A percentile compares a stretch with the other conserved stretches of the same genome.
phyloP scores from a whole-genome alignment of 139 green algal species.

The Chlorella sp. region DNA sequence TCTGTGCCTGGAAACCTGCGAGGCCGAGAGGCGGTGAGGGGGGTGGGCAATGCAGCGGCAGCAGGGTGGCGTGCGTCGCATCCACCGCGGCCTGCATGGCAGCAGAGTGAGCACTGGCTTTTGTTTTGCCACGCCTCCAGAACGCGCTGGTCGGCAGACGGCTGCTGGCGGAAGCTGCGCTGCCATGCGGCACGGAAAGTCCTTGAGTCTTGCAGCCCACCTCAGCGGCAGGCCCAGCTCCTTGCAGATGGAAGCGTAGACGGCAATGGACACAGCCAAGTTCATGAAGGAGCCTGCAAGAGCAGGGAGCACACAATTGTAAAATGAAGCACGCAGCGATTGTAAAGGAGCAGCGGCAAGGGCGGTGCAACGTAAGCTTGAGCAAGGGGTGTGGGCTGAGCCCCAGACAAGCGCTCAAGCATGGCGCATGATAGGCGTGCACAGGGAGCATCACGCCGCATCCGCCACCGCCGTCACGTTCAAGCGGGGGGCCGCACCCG shows the following conservation, averaged over 20 bases:
- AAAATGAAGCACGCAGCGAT: too few species aligned
- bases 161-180: too few species aligned
- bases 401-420: not conserved
- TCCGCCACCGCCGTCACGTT: too few species aligned
- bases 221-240: slow-evolving; percentile 27
- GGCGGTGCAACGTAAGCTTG: too few species aligned
- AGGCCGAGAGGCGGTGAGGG: not conserved
- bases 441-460: not conserved
- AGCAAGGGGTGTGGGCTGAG: not conserved
- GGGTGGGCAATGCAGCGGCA: not conserved
- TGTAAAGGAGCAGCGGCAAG: not conserved
- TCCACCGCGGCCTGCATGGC: too few species aligned
- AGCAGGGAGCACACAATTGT: too few species aligned
- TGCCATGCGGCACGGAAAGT: not conserved
- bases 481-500: too few species aligned
- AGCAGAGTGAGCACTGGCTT: not conserved
- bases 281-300: slow-evolving; percentile 31
- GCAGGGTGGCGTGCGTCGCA: too few species aligned
- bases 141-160: not conserved
- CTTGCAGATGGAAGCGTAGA: slow-evolving; percentile 37
- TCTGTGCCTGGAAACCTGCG: slow-evolving; percentile 23
- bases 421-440: not conserved
- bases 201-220: not conserved
- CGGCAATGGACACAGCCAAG: slow-evolving; percentile 17
- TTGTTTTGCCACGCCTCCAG: not conserved